A percentile compares a stretch with the other conserved stretches of the same genome.
Conservation (phyloP, 1,284 basidiomycete species). For the Phlebopus sp. region DNA sequence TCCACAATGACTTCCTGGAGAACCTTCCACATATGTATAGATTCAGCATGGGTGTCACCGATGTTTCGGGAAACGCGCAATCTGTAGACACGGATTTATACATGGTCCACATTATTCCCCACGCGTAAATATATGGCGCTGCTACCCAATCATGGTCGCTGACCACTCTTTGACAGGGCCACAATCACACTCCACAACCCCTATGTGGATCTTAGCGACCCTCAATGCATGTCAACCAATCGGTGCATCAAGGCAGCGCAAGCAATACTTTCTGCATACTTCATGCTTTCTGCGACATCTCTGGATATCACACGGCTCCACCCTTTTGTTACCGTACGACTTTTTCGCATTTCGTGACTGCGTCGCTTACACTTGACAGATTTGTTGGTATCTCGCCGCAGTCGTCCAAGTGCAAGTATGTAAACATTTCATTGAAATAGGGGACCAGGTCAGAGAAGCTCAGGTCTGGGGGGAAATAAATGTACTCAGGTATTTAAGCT, state of each 20-base stretch:
- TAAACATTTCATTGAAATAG: slow-evolving; percentile 77
- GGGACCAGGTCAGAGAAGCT: slow-evolving; percentile 65
- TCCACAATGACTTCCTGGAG: slow-evolving; percentile 62
- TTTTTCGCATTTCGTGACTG: slow-evolving; percentile 3
- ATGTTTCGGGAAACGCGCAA: slow-evolving; percentile 48
- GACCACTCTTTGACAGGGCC: slow-evolving; percentile 47
- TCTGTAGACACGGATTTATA: slow-evolving; percentile 76
- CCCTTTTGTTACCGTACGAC: slow-evolving; percentile 72
- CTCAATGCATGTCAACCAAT: slow-evolving; percentile 58
- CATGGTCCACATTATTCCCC: slow-evolving; percentile 78
- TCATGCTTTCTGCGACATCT: slow-evolving; percentile 70
- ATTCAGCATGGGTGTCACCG: slow-evolving; percentile 57
- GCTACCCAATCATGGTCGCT: slow-evolving; percentile 6
- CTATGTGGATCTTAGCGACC: slow-evolving; percentile 70
- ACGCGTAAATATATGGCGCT: slow-evolving; percentile 57
- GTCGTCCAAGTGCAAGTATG: slow-evolving; percentile 81
- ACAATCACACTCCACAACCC: slow-evolving; percentile 80
- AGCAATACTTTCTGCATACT: slow-evolving; percentile 69
- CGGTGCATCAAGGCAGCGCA: slow-evolving; percentile 73
- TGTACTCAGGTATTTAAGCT: slow-evolving; percentile 61
- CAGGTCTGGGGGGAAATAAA: slow-evolving; percentile 84
- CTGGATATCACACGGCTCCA: slow-evolving; percentile 75
- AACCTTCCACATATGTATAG: slow-evolving; percentile 66
- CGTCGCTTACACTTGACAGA: slow-evolving; percentile 43
- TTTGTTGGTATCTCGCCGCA: slow-evolving; percentile 84